phyloP scores from a whole-genome alignment of 805 yeast species.

The Kodamaea jinghongensis region DNA sequence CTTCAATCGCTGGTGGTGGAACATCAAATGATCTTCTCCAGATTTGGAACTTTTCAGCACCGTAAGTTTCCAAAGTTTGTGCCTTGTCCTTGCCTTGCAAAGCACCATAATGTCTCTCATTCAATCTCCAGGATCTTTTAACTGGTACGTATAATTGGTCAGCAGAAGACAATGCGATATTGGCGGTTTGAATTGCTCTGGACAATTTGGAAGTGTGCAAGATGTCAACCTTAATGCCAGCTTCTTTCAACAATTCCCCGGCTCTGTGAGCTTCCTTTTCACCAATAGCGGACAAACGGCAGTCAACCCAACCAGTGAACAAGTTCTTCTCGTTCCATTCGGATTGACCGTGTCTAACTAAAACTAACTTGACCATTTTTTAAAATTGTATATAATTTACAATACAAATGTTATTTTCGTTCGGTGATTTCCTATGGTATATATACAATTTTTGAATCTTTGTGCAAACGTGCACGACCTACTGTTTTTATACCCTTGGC shows the following conservation, averaged over 20 bases:
- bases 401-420: conserved; percentile 2
- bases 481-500: not conserved
- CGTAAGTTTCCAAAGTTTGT: conserved; percentile 80
- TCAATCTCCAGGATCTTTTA: conserved; percentile 94
- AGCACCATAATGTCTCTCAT: conserved; percentile 99
- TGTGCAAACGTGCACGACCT: not conserved
- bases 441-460: conserved; percentile 6
- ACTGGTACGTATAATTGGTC: conserved; percentile 91
- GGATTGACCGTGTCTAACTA: conserved; percentile 98
- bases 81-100: conserved; percentile 98
- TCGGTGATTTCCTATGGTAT: not conserved
- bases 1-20: conserved; percentile 89
- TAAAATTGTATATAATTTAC: not conserved
- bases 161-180: conserved; percentile 85
- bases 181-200: conserved; percentile 96
- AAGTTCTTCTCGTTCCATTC: conserved; percentile 98
- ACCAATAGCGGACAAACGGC: conserved; percentile 78
- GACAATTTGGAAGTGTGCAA: conserved; percentile 87
- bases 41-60: conserved; percentile 89
- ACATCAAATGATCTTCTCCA: conserved; percentile 98
- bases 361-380: conserved; percentile 63
- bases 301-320: conserved; percentile 99
- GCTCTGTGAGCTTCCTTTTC: conserved; percentile 89
- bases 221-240: conserved; percentile 80
- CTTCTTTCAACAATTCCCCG: conserved; percentile 86